These are phyloP conservation scores for Byssothecium circinans DNA, from an alignment of 2,329 filamentous ascomycete genomes.

Conservation along the genomic window DNA sequence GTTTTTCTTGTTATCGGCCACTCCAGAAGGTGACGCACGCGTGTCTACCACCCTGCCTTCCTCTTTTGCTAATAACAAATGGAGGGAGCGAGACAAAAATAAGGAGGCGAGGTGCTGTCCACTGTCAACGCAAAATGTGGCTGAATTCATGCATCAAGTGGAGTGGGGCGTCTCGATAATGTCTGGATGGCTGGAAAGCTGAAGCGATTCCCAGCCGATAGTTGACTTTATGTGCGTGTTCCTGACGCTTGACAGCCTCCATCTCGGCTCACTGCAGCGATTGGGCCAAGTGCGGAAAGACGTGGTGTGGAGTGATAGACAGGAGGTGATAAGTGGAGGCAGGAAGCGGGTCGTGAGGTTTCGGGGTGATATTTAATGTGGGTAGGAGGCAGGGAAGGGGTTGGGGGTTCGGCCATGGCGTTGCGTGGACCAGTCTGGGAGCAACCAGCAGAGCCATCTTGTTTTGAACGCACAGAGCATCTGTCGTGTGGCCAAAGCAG, in stretches of 20 bases:
- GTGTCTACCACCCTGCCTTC: neutral
- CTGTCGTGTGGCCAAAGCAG: neutral
- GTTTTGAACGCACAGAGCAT: neutral
- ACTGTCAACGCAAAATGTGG: neutral
- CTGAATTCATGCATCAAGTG: neutral
- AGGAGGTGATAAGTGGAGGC: neutral
- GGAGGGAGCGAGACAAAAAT: neutral
- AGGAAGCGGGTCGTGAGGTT: neutral
- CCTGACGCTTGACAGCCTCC: neutral
- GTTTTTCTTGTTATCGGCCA: neutral
- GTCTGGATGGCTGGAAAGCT: neutral
- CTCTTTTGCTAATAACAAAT: neutral
- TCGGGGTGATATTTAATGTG: constrained; percentile 1
- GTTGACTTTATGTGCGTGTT: neutral
- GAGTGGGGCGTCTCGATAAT: neutral
- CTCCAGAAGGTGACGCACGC: neutral
- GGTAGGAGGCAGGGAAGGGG: neutral
- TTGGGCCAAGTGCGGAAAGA: neutral
- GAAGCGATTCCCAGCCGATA: neutral
- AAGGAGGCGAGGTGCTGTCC: neutral
- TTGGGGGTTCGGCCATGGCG: neutral
- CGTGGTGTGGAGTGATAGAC: neutral
- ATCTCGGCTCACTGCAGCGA: neutral
- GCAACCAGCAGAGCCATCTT: neutral
- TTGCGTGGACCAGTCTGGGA: neutral